A percentile compares a stretch with the other conserved stretches of the same genome.
These are phyloP conservation scores for Fusarium fujikuroi DNA, from an alignment of 2,329 filamentous ascomycete species.

Conservation along the genomic window DNA sequence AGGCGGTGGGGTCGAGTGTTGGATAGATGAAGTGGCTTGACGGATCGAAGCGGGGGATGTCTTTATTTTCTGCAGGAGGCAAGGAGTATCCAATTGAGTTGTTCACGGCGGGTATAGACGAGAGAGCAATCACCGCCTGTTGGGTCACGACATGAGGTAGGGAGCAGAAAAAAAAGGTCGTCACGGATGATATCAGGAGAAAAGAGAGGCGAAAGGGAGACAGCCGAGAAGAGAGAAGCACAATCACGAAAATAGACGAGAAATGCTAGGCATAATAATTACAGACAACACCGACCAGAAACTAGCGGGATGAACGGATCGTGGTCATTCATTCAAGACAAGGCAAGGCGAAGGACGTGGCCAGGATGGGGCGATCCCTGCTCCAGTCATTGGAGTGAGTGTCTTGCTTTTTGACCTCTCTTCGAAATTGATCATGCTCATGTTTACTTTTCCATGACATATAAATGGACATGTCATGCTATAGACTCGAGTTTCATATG, in stretches of 20 bases:
- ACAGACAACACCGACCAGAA: not conserved
- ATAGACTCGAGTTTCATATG: conserved; percentile 10
- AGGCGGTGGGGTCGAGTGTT: conserved; percentile 23
- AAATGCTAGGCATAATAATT: conserved; percentile 19
- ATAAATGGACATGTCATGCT: conserved; percentile 6
- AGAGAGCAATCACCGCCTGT: conserved; percentile 11
- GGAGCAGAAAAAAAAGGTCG: conserved; percentile 5
- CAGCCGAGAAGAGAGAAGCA: conserved; percentile 13
- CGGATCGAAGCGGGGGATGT: conserved; percentile 8
- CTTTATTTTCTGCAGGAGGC: conserved; percentile 16
- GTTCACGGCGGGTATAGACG: not conserved
- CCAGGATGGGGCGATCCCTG: conserved; percentile 22
- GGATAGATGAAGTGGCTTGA: conserved; percentile 26
- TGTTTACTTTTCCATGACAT: not conserved
- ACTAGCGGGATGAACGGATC: conserved; percentile 36
- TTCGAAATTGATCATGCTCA: conserved; percentile 4
- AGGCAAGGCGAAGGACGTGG: conserved; percentile 7
- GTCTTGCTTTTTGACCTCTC: conserved; percentile 2
- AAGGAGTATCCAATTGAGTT: not conserved
- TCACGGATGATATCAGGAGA: conserved; percentile 16
- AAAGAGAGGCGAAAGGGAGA: conserved; percentile 11
- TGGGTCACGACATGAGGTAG: not conserved
- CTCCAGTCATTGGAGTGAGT: not conserved
- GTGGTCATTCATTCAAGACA: conserved; percentile 15
- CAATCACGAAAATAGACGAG: conserved; percentile 26